Evolutionary conservation across 139 green algal species (phyloP), one percentile per base, ranked within the genome.

Genomic region (Mychonastes homosphaera): DNA sequence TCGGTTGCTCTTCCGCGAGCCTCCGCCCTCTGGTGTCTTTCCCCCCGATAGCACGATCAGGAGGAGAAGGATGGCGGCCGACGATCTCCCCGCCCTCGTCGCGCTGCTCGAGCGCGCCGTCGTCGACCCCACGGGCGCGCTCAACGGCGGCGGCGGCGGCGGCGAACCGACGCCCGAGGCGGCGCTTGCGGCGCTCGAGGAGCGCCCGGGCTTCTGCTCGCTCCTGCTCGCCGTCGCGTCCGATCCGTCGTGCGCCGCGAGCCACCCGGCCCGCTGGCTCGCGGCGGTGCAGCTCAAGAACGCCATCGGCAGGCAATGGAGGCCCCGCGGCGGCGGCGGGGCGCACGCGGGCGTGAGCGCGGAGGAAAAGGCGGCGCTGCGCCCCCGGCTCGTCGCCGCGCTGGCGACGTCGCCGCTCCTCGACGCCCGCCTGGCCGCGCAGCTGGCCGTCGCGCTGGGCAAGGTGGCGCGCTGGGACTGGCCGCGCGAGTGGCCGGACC

Each of bases 221-320:
- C 21, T 43, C 36, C 7, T 56, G 56, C 84, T 94, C 86, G 85
- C 92, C 19, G 83, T 94, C 13, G 56, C 94, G 32, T 62, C 51
- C 30, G 81, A 62, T 53, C 70, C 69, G 23, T n/a, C n/a, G n/a
- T n/a, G n/a, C n/a, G 67, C 84, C 4, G 68, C 80, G 2, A 78
- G 90, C 30, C 75, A 85, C 53, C 83, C 79, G 44, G 82, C 73
- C 0, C 71, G 87, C 7, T 96, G 88, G 84, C 71, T 96, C 27
- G 87, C 89, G 5, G 70, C 71, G 2, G 77, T 94, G 15, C 84
- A 95, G 27, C 74, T 96, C 9, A 96, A 96, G 48, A 96, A 96
- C 74, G 86, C 39, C 36, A 75, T 94, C n/a, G 70, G 65, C 32
- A 77, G 81, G 53, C 69, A 84, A 64, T 95, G 87, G 87, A 55